phyloP scores from a whole-genome alignment of 768 basidiomycete species.

The Dentipellis sp. region DNA sequence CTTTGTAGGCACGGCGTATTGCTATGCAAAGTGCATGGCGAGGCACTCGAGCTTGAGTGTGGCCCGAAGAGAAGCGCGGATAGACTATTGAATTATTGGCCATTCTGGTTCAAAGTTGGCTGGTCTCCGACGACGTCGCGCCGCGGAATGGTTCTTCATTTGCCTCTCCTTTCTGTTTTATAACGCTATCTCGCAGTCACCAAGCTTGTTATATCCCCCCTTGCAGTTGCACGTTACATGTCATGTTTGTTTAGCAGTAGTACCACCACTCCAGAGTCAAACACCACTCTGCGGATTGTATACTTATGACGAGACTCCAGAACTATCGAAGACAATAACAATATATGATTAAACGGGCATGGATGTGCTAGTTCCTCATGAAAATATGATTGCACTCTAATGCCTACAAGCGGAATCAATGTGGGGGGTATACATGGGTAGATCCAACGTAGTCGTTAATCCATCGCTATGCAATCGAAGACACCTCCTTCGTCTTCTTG shows the following conservation, averaged over 20 bases:
- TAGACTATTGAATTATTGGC: background rate
- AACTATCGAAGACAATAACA: conserved; percentile 3
- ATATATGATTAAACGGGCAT: background rate
- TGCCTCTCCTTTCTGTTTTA: background rate
- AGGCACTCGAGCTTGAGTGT: conserved; percentile 42
- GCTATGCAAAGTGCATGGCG: conserved; percentile 90
- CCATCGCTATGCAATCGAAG: no score
- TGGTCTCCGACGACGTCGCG: background rate
- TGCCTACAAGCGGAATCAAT: no score
- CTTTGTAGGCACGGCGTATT: conserved; percentile 63
- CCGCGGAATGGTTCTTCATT: background rate
- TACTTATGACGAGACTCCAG: conserved; percentile 7
- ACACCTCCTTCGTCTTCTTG: background rate
- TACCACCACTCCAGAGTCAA: conserved; percentile 6
- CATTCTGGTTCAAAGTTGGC: background rate
- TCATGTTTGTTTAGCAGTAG: background rate
- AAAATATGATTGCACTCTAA: no score
- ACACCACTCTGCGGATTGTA: conserved; percentile 10
- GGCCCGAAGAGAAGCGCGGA: background rate
- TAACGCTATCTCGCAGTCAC: conserved; percentile 1
- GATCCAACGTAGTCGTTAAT: background rate
- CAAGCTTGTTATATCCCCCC: conserved; percentile 7
- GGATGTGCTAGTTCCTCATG: no score
- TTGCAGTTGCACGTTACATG: conserved; percentile 5
- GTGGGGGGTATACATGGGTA: no score